These are phyloP conservation scores for Aspergillus sp. DNA, from an alignment of 2,329 filamentous ascomycete species.

Conservation along the genomic window DNA sequence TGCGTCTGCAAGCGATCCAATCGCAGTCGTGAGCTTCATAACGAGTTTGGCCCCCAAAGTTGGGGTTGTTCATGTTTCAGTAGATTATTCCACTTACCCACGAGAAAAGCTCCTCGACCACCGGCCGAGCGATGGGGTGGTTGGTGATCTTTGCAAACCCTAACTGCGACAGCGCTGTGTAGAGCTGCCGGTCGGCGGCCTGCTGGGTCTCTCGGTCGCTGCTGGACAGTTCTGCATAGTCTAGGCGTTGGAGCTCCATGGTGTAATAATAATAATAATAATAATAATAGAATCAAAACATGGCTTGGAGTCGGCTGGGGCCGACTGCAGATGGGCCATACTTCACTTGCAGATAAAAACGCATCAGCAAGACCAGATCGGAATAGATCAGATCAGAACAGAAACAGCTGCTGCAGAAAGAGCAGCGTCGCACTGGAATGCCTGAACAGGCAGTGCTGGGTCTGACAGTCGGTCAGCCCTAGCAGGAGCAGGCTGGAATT, in stretches of 20 bases:
- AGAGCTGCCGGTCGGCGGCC: background rate
- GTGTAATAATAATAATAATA: background rate
- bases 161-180: background rate
- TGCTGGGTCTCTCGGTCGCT: background rate
- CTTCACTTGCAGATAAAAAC: background rate
- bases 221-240: background rate
- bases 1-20: background rate
- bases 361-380: too few relatives aligned
- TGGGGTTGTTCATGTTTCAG: too few relatives aligned
- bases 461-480: too few relatives aligned
- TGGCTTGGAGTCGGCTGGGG: background rate
- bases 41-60: too few relatives aligned
- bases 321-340: background rate
- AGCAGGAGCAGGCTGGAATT: too few relatives aligned
- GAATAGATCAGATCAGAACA: too few relatives aligned
- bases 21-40: too few relatives aligned
- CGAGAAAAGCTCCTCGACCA: background rate
- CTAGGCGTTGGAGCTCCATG: background rate
- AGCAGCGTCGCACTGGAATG: too few relatives aligned
- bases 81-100: background rate
- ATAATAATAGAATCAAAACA: background rate
- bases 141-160: background rate
- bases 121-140: background rate
- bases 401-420: too few relatives aligned
- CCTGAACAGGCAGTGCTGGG: too few relatives aligned